A percentile compares a stretch with the other conserved stretches of the same genome.
phyloP scores from a whole-genome alignment of 768 basidiomycete genomes.

The Boletus sensibilis region DNA sequence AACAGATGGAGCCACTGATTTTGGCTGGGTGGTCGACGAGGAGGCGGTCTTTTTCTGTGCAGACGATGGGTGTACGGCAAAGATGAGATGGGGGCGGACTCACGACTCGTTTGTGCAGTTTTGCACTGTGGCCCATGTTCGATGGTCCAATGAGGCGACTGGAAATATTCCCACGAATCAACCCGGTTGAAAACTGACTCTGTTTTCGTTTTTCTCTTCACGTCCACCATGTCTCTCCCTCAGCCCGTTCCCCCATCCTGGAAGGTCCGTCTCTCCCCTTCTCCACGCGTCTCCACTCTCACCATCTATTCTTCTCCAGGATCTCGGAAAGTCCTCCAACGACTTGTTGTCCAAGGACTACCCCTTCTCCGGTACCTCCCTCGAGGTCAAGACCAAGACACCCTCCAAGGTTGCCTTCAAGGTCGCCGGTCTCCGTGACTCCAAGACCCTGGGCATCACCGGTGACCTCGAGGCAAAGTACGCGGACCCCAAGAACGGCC shows the following conservation, averaged over 20 bases:
- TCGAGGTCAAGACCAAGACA: slow-evolving; percentile 88
- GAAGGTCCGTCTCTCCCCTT: slow-evolving; percentile 56
- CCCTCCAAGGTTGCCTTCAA: slow-evolving; percentile 92
- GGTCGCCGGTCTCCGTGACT: slow-evolving; percentile 80
- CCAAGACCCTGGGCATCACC: slow-evolving; percentile 67
- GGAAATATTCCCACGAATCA: slow-evolving; percentile 31
- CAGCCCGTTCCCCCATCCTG: slow-evolving; percentile 97
- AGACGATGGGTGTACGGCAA: background rate
- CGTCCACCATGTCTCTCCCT: slow-evolving; percentile 74
- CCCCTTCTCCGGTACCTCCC: slow-evolving; percentile 65
- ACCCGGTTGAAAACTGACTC: slow-evolving; percentile 17
- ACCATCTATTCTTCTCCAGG: slow-evolving; percentile 44
- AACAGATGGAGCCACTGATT: background rate
- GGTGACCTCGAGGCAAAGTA: slow-evolving; percentile 98
- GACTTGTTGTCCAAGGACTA: slow-evolving; percentile 94
- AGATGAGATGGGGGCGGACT: slow-evolving; percentile 4
- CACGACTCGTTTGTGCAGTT: slow-evolving; percentile 35
- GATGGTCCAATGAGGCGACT: background rate
- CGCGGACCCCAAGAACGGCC: slow-evolving; percentile 85
- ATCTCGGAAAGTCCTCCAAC: slow-evolving; percentile 95
- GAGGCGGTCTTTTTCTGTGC: slow-evolving; percentile 27
- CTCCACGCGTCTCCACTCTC: background rate
- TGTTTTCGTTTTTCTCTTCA: slow-evolving; percentile 4
- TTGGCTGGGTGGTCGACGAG: slow-evolving; percentile 7
- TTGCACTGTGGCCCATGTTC: slow-evolving; percentile 38